These are phyloP conservation scores for Aspergillus pseudoviridinutans DNA, from an alignment of 2,329 filamentous ascomycete genomes.

Conservation along the genomic window DNA sequence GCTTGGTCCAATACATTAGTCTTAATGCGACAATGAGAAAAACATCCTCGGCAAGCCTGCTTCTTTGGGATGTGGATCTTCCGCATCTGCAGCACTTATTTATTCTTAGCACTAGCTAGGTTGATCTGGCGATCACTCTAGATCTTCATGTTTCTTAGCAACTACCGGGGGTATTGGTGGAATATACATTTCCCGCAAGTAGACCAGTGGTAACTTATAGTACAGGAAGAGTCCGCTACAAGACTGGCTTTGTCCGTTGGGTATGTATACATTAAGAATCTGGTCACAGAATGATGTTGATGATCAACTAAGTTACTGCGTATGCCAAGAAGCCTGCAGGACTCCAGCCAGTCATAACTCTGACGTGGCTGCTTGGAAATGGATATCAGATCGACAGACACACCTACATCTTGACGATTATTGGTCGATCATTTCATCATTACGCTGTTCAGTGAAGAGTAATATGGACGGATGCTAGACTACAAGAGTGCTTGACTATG, in stretches of 20 bases:
- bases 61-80: slow-evolving; percentile 10
- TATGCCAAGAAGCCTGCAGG: not conserved
- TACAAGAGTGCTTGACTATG: not conserved
- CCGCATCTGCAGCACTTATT: not conserved
- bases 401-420: not conserved
- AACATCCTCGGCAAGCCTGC: slow-evolving; percentile 8
- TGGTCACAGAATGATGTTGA: no score
- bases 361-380: not conserved
- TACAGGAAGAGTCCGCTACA: no score
- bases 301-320: no score
- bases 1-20: not conserved
- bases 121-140: not conserved
- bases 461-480: not conserved
- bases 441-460: no score
- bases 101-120: slow-evolving; percentile 4
- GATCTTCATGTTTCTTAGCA: not conserved
- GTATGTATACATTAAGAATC: no score
- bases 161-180: not conserved
- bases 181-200: not conserved
- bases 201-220: no score
- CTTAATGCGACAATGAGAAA: not conserved
- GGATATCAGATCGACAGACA: not conserved
- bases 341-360: not conserved
- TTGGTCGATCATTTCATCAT: no score
- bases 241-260: no score